These are phyloP conservation scores for Acrodontium crateriforme DNA, from an alignment of 2,329 filamentous ascomycete genomes.

Conservation along the genomic window DNA sequence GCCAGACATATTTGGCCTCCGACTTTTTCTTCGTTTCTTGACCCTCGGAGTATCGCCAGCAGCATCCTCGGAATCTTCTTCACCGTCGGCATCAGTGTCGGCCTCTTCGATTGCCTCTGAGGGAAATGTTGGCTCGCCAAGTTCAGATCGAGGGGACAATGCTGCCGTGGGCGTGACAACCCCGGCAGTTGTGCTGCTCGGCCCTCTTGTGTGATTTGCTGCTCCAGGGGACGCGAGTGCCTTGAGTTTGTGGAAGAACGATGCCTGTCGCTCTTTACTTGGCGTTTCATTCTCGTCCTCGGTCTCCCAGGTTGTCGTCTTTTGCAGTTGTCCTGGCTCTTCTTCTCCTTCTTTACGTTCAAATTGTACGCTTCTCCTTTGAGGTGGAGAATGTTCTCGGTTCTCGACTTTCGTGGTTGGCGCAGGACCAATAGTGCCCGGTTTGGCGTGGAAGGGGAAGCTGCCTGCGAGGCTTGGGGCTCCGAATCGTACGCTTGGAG, in stretches of 20 bases:
- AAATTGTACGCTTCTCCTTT: slow-evolving; percentile 18
- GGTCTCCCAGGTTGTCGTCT: slow-evolving; percentile 15
- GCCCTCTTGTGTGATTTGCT: slow-evolving; percentile 5
- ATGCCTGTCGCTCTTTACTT: slow-evolving; percentile 11
- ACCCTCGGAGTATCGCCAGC: slow-evolving; percentile 35
- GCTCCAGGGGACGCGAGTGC: slow-evolving; percentile 13
- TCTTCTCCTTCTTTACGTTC: slow-evolving; percentile 11
- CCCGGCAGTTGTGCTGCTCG: slow-evolving; percentile 10
- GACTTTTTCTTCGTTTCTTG: slow-evolving; percentile 52
- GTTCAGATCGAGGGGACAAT: slow-evolving; percentile 19
- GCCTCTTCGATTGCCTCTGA: slow-evolving; percentile 60
- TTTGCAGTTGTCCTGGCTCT: slow-evolving; percentile 11
- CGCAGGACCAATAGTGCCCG: neutral
- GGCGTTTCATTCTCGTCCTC: slow-evolving; percentile 9
- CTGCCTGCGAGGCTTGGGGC: neutral
- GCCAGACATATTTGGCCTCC: slow-evolving; percentile 42
- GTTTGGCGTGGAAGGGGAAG: neutral
- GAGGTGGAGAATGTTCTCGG: slow-evolving; percentile 9
- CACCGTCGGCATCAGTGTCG: slow-evolving; percentile 76
- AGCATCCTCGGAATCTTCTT: slow-evolving; percentile 45
- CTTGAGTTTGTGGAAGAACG: slow-evolving; percentile 19
- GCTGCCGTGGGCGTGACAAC: slow-evolving; percentile 12
- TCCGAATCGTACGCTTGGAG: neutral
- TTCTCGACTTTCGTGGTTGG: neutral
- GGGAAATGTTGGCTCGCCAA: slow-evolving; percentile 18